Percentiles rank a stretch among this genome's conserved stretches.
Evolutionary conservation across 192 early-diverging fungal genomes (phyloP).

Genomic region (Coemansia pectinata): DNA sequence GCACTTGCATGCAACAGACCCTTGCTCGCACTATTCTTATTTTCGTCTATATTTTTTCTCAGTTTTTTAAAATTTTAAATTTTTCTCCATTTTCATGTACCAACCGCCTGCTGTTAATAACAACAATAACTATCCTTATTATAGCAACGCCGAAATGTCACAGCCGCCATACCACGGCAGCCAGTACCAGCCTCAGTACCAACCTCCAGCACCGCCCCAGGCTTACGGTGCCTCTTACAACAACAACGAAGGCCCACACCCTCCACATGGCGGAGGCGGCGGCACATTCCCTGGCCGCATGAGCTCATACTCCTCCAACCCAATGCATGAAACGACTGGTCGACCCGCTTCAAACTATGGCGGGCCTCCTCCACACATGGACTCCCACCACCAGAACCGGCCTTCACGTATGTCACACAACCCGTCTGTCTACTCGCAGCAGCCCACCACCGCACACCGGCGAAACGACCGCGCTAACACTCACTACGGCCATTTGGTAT

Average conservation of each 20-base stretch:
- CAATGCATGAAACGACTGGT: slow-evolving; percentile 2
- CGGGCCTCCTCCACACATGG: slow-evolving; percentile 10
- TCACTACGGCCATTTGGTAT: slow-evolving; percentile 49
- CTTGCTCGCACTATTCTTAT: neutral
- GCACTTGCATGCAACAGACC: neutral
- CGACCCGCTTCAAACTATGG: slow-evolving; percentile 7
- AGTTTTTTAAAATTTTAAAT: neutral
- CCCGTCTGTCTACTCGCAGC: slow-evolving; percentile 5
- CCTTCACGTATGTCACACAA: slow-evolving; percentile 9
- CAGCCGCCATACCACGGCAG: slow-evolving; percentile 3
- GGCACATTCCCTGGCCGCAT: neutral
- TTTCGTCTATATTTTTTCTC: neutral
- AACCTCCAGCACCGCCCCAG: slow-evolving; percentile 2
- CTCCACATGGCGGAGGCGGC: neutral
- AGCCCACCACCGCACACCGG: slow-evolving; percentile 2
- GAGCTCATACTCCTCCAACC: slow-evolving; percentile 8
- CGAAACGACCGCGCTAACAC: slow-evolving; percentile 7
- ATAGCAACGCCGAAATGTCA: slow-evolving; percentile 1
- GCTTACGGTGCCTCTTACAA: slow-evolving; percentile 3
- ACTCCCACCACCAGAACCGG: slow-evolving; percentile 5
- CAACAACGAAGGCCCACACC: neutral
- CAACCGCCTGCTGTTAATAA: neutral
- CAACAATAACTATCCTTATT: neutral
- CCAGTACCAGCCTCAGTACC: slow-evolving; percentile 9
- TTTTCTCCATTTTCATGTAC: neutral